Evolutionary conservation across 2,329 filamentous ascomycete species (phyloP).

Genomic region (Tympanopsis confertula): DNA sequence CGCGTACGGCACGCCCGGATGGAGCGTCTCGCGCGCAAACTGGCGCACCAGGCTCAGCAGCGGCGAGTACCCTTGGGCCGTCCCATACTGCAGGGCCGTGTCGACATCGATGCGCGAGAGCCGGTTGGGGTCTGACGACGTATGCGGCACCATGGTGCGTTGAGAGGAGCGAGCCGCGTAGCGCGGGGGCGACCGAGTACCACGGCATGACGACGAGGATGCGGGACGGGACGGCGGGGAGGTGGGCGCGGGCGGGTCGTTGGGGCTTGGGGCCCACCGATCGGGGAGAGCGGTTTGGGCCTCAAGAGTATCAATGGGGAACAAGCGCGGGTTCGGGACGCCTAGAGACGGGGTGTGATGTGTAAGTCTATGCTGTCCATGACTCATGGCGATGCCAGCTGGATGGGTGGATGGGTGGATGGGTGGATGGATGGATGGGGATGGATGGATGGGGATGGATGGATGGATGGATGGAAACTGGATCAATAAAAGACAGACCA

Average conservation of each 20-base stretch:
- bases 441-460: too few species aligned
- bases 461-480: too few species aligned
- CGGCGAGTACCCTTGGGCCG: slow-evolving; percentile 70
- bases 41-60: slow-evolving; percentile 68
- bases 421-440: too few species aligned
- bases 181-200: slow-evolving; percentile 11
- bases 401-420: too few species aligned
- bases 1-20: slow-evolving; percentile 70
- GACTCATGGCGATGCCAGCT: slow-evolving; percentile 27
- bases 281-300: slow-evolving; percentile 53
- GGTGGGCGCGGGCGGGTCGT: slow-evolving; percentile 11
- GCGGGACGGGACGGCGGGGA: slow-evolving; percentile 8
- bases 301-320: slow-evolving; percentile 84
- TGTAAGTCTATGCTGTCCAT: not conserved
- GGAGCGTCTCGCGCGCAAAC: slow-evolving; percentile 65
- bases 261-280: slow-evolving; percentile 18
- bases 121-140: slow-evolving; percentile 32
- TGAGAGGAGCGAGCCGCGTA: slow-evolving; percentile 10
- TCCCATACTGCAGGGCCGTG: slow-evolving; percentile 77
- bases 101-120: slow-evolving; percentile 63
- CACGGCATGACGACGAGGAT: slow-evolving; percentile 8
- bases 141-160: slow-evolving; percentile 64
- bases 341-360: slow-evolving; percentile 33
- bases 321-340: slow-evolving; percentile 69
- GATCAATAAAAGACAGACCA: too few species aligned